phyloP scores from a whole-genome alignment of 2,329 filamentous ascomycete genomes.

The Fusarium tanahbumbuense region DNA sequence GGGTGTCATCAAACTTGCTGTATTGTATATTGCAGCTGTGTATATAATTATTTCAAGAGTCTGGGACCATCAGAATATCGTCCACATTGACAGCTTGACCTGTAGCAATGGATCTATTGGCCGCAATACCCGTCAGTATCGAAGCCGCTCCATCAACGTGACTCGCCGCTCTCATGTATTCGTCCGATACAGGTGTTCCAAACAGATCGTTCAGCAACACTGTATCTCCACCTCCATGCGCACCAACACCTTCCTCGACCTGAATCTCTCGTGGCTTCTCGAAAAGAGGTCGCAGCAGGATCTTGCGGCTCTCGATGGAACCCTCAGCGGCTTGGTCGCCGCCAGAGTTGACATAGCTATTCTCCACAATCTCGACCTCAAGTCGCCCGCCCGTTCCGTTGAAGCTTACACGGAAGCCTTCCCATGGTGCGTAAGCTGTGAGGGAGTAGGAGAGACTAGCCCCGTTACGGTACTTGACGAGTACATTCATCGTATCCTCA shows the following conservation, averaged over 20 bases:
- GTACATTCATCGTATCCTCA: slow-evolving; percentile 71
- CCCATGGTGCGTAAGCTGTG: slow-evolving; percentile 72
- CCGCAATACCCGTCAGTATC: slow-evolving; percentile 69
- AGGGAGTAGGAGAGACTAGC: slow-evolving; percentile 69
- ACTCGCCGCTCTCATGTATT: slow-evolving; percentile 65
- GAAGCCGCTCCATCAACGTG: slow-evolving; percentile 69
- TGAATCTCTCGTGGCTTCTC: slow-evolving; percentile 67
- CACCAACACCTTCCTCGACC: slow-evolving; percentile 63
- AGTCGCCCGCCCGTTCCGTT: slow-evolving; percentile 69
- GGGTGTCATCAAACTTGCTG: background rate
- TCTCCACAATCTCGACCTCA: slow-evolving; percentile 72
- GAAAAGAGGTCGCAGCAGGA: slow-evolving; percentile 65
- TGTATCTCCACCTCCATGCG: slow-evolving; percentile 70
- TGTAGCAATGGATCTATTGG: slow-evolving; percentile 67
- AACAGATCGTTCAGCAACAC: slow-evolving; percentile 69
- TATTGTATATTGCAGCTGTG: background rate
- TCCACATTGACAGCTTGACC: slow-evolving; percentile 68
- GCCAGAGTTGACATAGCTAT: slow-evolving; percentile 70
- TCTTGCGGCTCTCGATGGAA: slow-evolving; percentile 60
- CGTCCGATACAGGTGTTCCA: slow-evolving; percentile 62
- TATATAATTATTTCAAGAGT: background rate
- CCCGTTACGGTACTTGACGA: slow-evolving; percentile 67
- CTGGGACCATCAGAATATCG: slow-evolving; percentile 55
- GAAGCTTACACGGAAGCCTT: slow-evolving; percentile 68
- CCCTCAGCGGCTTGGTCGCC: slow-evolving; percentile 68